phyloP scores from a whole-genome alignment of 202 grass and related monocot species.

The Schoenoplectus tabernaemontani region DNA sequence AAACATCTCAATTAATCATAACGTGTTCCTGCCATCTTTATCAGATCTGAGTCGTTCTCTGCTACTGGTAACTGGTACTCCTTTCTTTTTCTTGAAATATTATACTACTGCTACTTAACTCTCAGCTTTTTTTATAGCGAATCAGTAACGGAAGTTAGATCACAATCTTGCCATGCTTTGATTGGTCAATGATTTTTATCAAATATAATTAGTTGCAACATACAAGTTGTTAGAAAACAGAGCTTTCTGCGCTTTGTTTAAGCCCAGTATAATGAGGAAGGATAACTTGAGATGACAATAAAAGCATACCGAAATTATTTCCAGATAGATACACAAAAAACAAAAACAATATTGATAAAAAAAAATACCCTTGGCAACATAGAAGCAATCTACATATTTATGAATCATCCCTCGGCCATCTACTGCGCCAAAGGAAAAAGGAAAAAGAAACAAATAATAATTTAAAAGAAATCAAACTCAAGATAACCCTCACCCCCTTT shows the following conservation, averaged over 20 bases:
- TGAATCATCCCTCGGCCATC: background rate
- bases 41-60: no score
- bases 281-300: background rate
- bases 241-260: background rate
- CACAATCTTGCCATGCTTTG: no score
- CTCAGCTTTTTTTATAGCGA: background rate
- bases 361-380: constrained; percentile 9
- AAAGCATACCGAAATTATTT: constrained; percentile 1
- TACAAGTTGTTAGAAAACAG: background rate
- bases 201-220: background rate
- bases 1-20: background rate
- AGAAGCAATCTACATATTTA: background rate
- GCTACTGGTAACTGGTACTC: background rate
- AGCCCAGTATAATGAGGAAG: background rate
- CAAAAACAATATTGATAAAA: background rate
- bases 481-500: constrained; percentile 64
- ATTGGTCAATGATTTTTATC: no score
- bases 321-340: background rate
- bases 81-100: background rate
- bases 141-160: background rate
- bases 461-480: constrained; percentile 87
- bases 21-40: background rate
- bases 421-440: background rate
- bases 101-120: background rate
- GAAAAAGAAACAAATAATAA: background rate